Evolutionary conservation across 768 basidiomycete species (phyloP), one percentile per base, ranked within the genome.

Genomic region (Tulasnella sp.): DNA sequence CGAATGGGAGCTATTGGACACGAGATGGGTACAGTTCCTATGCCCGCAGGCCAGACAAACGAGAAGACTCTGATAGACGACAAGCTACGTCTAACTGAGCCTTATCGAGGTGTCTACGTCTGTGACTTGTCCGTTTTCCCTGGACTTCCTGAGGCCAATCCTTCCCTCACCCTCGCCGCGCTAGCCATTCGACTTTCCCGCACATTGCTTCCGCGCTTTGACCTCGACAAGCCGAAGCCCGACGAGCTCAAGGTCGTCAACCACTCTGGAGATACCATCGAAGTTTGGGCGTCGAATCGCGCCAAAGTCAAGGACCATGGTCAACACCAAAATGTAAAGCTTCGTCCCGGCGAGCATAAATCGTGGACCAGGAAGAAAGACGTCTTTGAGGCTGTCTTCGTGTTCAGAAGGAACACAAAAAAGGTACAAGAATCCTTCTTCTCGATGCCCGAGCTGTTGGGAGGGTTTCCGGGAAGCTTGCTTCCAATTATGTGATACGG

Each of bases 111-210:
- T 32, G 74, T 79, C 26, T 78, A 76, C 41, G 77, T 77, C 65
- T 79, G 78, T 68, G 78, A 79, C 44, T 67, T 78, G 11, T 78
- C 78, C n/a, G 65, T 79, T 3, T 78, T 79, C 74, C 78, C 78
- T 12, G 74, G 32, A 65, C 77, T 77, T 4, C 78, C 78, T 9
- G 77, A 74, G 40, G 77, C 72, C 67, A 79, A 78, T 44, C 78
- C 77, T 9, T 74, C 76, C 3, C 47, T 77, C 12, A 77, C 78
- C 11, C 75, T 78, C 35, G 78, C 74, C 35, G 78, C 77, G 9
- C 72, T 78, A 9, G 72, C 78, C 19, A 66, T 78, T 35, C 75
- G 78, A n/a, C 74, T 78, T 26, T 78, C 78, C 32, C 70, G 62
- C 39, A 6, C 42, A 6, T 39, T 69, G 68, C 19, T 22, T 9